Conservation (phyloP, 257 asterid species). For the Gynochthodes officinalis region DNA sequence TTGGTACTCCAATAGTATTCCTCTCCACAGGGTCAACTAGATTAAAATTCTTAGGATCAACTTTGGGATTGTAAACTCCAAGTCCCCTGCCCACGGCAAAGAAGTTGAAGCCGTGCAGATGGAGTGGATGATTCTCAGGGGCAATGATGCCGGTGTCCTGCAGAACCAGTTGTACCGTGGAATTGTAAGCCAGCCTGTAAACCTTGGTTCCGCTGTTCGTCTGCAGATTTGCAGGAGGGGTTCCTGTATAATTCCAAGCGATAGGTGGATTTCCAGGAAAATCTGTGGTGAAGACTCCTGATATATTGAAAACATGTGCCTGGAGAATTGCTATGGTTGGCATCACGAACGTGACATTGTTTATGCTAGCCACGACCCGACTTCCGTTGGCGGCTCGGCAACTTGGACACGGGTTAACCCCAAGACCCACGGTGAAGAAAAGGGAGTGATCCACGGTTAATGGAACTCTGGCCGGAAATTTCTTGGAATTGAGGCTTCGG, state of each 20-base stretch:
- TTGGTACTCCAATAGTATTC: slow-evolving; percentile 85
- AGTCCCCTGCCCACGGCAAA: slow-evolving; percentile 70
- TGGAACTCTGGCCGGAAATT: slow-evolving; percentile 76
- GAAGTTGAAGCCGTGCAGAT: slow-evolving; percentile 91
- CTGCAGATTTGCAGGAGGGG: slow-evolving; percentile 40
- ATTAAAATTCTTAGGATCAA: slow-evolving; percentile 60
- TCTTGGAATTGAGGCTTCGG: slow-evolving; percentile 53
- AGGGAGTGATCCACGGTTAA: slow-evolving; percentile 56
- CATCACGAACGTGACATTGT: slow-evolving; percentile 83
- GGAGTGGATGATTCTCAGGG: slow-evolving; percentile 83
- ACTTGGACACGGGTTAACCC: slow-evolving; percentile 67
- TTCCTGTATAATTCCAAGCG: slow-evolving; percentile 61
- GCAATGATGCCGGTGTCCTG: slow-evolving; percentile 84
- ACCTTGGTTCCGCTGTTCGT: slow-evolving; percentile 66
- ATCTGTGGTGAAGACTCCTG: slow-evolving; percentile 73
- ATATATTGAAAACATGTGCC: slow-evolving; percentile 59
- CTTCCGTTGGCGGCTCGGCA: slow-evolving; percentile 69
- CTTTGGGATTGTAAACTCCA: slow-evolving; percentile 64
- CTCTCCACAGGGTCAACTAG: slow-evolving; percentile 90
- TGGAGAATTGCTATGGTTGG: slow-evolving; percentile 68
- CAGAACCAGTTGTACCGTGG: slow-evolving; percentile 71
- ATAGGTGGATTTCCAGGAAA: slow-evolving; percentile 71
- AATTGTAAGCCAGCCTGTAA: slow-evolving; percentile 49
- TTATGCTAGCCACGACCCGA: slow-evolving; percentile 65
- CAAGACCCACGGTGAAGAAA: slow-evolving; percentile 66